Percentiles rank a stretch among this genome's conserved stretches.
Conservation (phyloP, 345 rosid species). For the Physaria fendleri region DNA sequence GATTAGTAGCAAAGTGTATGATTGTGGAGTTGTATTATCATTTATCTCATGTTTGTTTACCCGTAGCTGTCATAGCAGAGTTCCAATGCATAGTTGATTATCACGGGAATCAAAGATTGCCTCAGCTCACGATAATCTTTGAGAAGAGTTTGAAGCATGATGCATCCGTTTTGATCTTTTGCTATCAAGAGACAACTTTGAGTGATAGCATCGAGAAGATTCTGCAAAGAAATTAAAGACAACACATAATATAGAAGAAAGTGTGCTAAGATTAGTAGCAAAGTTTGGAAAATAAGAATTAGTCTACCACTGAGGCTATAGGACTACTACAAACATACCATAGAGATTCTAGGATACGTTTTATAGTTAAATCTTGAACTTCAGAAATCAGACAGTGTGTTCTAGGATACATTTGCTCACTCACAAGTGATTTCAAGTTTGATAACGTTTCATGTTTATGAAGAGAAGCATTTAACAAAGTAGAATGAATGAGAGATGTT, state of each 20-base stretch:
- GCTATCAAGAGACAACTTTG: constrained; percentile 41
- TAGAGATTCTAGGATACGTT: background rate
- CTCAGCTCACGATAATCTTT: constrained; percentile 40
- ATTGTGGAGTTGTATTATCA: background rate
- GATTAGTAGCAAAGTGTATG: too few species aligned
- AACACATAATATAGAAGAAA: background rate
- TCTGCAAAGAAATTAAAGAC: constrained; percentile 35
- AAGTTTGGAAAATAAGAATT: constrained; percentile 19
- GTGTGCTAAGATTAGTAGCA: background rate
- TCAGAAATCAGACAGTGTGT: background rate
- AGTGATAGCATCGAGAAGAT: constrained; percentile 42
- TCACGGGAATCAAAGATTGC: constrained; percentile 34
- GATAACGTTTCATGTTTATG: background rate
- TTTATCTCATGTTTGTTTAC: constrained; percentile 34
- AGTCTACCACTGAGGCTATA: background rate
- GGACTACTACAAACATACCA: background rate
- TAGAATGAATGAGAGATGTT: too few species aligned
- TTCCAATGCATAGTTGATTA: constrained; percentile 38
- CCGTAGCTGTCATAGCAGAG: constrained; percentile 54
- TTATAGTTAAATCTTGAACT: background rate
- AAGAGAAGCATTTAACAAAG: too few species aligned
- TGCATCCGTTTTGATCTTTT: constrained; percentile 63
- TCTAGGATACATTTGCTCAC: too few species aligned
- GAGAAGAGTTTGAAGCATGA: constrained; percentile 53
- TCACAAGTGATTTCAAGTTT: background rate